Base-by-base conservation (phyloP, 768 basidiomycete genomes). In the Leccinum arenicola region DNA sequence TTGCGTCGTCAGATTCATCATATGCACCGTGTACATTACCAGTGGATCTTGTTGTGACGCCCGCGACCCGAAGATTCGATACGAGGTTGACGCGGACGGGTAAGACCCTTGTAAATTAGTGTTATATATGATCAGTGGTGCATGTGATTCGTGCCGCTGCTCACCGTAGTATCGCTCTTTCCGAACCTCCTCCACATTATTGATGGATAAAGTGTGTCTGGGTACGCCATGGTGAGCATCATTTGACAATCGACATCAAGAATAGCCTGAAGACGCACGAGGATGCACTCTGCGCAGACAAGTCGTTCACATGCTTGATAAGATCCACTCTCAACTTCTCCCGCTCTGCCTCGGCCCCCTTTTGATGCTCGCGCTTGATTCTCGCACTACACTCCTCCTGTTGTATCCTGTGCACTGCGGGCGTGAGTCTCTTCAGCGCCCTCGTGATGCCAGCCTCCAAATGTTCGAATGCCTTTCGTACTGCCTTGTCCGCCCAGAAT, bases 1-100 rank as follows among this genome's bases (percentile, higher is more conserved):
- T 55, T 74, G 57, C 5, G 60, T 50, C 6, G 69, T 74, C 40
- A 74, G 25, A 40, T 69, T 61, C 69, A 73, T 70, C 8, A 64
- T 1, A 52, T 71, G 66, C 0, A 71, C 59, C 1, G 73, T 73
- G 31, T 66, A 65, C 2, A 62, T 43, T 0, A 25, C 51, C 57
- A 52, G 50, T 15, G 71, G 62, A 6, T 65, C 64, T 52, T 66
- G 58, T 43, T 54, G 56, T 9, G 64, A 59, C 14, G 54, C 25
- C 23, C 67, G 45, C 15, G 14, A 33, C 23, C 59, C 61, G 6
- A 29, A 49, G 2, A 66, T 50, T 3, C 3, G 55, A 55, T 50
- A 31, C 10, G 31, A 31, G 31, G 31, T 31, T 10, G 31, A 66
- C 6, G 55, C 43, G 14, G 31, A 66, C 6, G 52, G 33, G 14